phyloP scores from a whole-genome alignment of 148 eudicot genomes.

The Rhododendron simsii region DNA sequence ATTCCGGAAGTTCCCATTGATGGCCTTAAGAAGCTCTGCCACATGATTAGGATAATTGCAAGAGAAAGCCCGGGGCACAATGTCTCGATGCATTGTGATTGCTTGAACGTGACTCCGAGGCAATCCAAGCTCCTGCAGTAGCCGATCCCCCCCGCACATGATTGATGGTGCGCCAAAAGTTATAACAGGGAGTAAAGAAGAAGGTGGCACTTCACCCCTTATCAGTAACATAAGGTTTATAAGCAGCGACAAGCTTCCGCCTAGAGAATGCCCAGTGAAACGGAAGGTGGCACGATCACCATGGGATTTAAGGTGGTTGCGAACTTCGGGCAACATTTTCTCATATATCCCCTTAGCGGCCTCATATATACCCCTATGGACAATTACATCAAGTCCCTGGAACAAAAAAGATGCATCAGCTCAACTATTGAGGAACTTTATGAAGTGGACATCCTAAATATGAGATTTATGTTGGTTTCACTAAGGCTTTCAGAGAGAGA shows the following conservation, averaged over 20 bases:
- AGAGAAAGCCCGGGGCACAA: constrained; percentile 95
- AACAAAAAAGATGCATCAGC: neutral
- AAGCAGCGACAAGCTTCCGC: constrained; percentile 84
- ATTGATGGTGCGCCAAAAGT: constrained; percentile 84
- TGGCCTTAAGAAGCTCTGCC: constrained; percentile 84
- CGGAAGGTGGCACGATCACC: constrained; percentile 77
- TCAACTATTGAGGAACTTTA: neutral
- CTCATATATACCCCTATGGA: constrained; percentile 97
- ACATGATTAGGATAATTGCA: constrained; percentile 88
- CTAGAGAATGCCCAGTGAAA: constrained; percentile 96
- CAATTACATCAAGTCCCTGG: constrained; percentile 79
- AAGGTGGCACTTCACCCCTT: constrained; percentile 64
- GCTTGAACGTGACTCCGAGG: constrained; percentile 78
- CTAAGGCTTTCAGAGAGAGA: neutral
- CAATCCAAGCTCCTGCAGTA: constrained; percentile 65
- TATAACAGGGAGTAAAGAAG: constrained; percentile 83
- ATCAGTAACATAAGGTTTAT: constrained; percentile 81
- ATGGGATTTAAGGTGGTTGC: constrained; percentile 48
- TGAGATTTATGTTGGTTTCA: neutral
- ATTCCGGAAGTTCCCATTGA: constrained; percentile 77
- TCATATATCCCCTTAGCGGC: constrained; percentile 94
- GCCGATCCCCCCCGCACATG: constrained; percentile 94
- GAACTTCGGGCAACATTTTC: constrained; percentile 89
- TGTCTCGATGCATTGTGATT: constrained; percentile 89
- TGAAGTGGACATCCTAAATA: neutral